phyloP scores from a whole-genome alignment of 2,329 filamentous ascomycete species.

The Aspergillus sp. region DNA sequence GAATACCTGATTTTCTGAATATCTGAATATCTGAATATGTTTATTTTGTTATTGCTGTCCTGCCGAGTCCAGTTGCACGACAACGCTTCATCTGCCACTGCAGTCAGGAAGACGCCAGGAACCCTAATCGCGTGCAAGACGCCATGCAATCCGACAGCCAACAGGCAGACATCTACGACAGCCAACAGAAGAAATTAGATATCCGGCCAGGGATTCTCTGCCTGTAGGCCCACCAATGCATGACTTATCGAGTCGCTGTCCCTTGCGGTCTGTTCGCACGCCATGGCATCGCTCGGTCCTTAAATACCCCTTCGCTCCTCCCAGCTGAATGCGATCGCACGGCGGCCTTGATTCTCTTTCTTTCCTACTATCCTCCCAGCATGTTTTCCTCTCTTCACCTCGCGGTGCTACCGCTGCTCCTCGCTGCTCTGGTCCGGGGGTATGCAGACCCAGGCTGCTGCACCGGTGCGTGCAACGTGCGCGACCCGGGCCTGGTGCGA shows the following conservation, averaged over 20 bases:
- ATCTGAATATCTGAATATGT: no score
- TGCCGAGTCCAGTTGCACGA: no score
- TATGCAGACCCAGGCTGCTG: conserved; percentile 17
- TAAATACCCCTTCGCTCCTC: not conserved
- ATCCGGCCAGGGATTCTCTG: no score
- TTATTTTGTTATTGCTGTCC: no score
- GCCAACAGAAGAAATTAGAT: no score
- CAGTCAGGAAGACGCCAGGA: no score
- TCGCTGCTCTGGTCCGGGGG: not conserved
- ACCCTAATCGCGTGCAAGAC: no score
- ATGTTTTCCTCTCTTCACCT: not conserved
- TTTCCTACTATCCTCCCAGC: not conserved
- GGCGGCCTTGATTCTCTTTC: not conserved
- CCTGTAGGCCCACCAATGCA: no score
- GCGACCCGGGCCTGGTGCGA: conserved; percentile 42
- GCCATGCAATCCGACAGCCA: no score
- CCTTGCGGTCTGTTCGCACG: not conserved
- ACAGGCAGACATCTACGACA: no score
- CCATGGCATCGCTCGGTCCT: not conserved
- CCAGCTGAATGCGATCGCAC: not conserved
- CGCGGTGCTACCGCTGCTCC: not conserved
- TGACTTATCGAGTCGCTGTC: not conserved
- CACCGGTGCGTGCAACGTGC: conserved; percentile 25
- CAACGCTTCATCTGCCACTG: no score
- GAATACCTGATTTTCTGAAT: no score